These are phyloP conservation scores for Sphagnum tenellum DNA, from an alignment of 225 moss, liverwort and hornwort genomes.

Conservation along the genomic window DNA sequence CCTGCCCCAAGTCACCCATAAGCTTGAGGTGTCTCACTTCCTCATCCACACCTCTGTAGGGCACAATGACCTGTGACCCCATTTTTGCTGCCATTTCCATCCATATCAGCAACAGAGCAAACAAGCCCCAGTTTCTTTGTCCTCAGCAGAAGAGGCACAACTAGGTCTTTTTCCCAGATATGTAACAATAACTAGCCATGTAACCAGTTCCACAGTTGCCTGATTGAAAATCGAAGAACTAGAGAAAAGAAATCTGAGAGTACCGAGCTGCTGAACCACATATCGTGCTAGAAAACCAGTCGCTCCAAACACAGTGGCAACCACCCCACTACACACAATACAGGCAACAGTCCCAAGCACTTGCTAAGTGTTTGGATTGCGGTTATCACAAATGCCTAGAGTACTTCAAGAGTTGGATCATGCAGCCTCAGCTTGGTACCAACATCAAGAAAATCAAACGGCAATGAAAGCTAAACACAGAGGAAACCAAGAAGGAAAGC, in stretches of 20 bases:
- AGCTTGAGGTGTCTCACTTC: conserved; percentile 82
- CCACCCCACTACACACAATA: conserved; percentile 61
- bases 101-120: conserved; percentile 4
- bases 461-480: too few relatives aligned
- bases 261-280: conserved; percentile 95
- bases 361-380: neutral
- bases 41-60: conserved; percentile 77
- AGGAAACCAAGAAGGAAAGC: neutral
- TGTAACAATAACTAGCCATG: too few relatives aligned
- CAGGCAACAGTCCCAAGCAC: conserved; percentile 1
- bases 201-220: too few relatives aligned
- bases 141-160: neutral
- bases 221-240: neutral
- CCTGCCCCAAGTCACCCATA: conserved; percentile 97
- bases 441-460: too few relatives aligned
- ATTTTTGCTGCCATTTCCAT: conserved; percentile 60
- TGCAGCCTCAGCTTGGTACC: neutral
- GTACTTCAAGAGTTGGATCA: too few relatives aligned
- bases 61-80: conserved; percentile 92
- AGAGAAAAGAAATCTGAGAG: neutral
- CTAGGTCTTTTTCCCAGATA: too few relatives aligned
- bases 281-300: conserved; percentile 94
- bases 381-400: neutral
- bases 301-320: conserved; percentile 96
- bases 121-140: neutral